Base-by-base conservation (phyloP, 148 eudicot species). In the Amaranthus palmeri region DNA sequence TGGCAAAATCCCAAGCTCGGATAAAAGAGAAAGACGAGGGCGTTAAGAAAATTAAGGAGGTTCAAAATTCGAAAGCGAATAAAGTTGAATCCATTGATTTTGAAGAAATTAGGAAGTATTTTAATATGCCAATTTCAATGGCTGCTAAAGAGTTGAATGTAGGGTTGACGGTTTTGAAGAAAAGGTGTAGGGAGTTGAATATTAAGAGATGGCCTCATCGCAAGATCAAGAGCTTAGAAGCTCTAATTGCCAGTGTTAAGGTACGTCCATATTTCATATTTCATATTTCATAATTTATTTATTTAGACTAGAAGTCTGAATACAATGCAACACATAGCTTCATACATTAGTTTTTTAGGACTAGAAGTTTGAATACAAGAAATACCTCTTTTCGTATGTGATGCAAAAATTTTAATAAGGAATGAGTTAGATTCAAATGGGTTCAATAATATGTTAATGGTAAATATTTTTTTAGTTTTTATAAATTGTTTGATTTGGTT, bases 161-260 rank as follows among this genome's bases (percentile, higher is more conserved):
- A 5, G 98, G 97, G 3, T 61, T 95, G 10, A 95, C 98, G 0
- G 90, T 88, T 18, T 60, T 95, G 77, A 95, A 95, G 86, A 95
- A 86, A 65, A 87, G 90, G 41, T 95, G 98, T 62, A 74, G 98
- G 56, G 93, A 80, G 43, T 71, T 83, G 11, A 65, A 78, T 2
- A 83, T 83, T 42, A 77, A 41, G 55, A 71, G 86, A 8, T 83
- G 86, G 83, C 86, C 86, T 65, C 83, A 83, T 65, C 46, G 82
- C 43, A 79, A 79, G 63, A 74, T 74, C 44, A 74, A 72, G 54
- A 74, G 77, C 46, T 74, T 74, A 59, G 51, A 74, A 0, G 18
- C 66, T 49, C 77, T 74, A 0, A 67, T 74, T 58, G 5, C 13
- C 4, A 74, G 50, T 18, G 58, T 67, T 50, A 74, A 74, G 77